Conservation (phyloP, 169 alveolate genomes). For the Plasmodium gallinaceum region DNA sequence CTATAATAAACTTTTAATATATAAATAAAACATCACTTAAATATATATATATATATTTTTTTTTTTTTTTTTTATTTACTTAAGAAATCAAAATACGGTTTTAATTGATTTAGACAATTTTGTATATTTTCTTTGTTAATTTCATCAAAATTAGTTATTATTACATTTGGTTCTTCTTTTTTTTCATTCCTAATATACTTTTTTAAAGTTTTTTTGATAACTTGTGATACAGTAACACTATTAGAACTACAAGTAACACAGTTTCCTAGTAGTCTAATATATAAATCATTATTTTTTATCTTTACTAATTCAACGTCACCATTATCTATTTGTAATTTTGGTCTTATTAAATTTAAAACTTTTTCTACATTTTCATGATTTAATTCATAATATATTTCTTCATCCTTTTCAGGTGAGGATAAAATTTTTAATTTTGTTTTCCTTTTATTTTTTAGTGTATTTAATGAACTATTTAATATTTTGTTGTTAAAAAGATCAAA, state of each 20-base stretch:
- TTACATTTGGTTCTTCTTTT: conserved; percentile 81
- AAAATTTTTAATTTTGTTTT: conserved; percentile 22
- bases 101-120: conserved; percentile 40
- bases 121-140: conserved; percentile 77
- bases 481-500: conserved; percentile 17
- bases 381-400: conserved; percentile 66
- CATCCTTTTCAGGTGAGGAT: conserved; percentile 34
- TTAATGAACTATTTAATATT: conserved; percentile 2
- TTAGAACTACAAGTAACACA: conserved; percentile 85
- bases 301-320: conserved; percentile 82
- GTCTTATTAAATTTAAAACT: conserved; percentile 84
- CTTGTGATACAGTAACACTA: conserved; percentile 81
- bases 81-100: conserved; percentile 72
- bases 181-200: conserved; percentile 77
- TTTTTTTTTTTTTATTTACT: conserved; percentile 31
- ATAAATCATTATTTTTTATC: conserved; percentile 78
- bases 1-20: too few relatives aligned
- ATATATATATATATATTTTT: not conserved
- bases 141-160: conserved; percentile 75
- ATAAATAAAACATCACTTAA: too few relatives aligned
- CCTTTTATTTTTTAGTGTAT: conserved; percentile 22
- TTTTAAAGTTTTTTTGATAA: conserved; percentile 81
- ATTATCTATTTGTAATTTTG: conserved; percentile 83
- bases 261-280: conserved; percentile 79
- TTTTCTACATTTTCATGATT: conserved; percentile 82